These are phyloP conservation scores for Wickerhamiella azyma DNA, from an alignment of 805 yeast species.

Conservation along the genomic window DNA sequence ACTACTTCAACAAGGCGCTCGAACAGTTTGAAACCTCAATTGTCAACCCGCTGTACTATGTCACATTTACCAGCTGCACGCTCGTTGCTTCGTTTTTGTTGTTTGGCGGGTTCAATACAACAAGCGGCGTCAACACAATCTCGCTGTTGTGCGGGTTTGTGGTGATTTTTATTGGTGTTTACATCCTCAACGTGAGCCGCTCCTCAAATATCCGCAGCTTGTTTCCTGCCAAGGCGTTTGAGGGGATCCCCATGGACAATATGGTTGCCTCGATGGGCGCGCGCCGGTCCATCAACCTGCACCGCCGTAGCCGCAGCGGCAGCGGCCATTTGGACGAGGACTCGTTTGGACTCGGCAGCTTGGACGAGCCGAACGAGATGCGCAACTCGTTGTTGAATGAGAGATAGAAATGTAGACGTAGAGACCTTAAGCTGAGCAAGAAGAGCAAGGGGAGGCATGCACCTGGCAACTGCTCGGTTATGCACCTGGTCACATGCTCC, in stretches of 20 bases:
- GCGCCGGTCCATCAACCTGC: conserved; percentile 60
- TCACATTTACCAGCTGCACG: conserved; percentile 81
- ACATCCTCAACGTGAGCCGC: conserved; percentile 64
- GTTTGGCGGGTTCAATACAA: conserved; percentile 76
- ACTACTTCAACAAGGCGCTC: conserved; percentile 81
- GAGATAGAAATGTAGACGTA: neutral
- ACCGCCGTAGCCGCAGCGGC: conserved; percentile 25
- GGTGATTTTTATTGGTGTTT: conserved; percentile 79
- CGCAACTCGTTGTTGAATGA: neutral
- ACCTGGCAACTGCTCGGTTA: too few relatives aligned
- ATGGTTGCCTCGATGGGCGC: conserved; percentile 68
- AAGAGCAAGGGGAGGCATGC: too few relatives aligned
- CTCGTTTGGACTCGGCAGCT: conserved; percentile 24
- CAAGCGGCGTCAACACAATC: conserved; percentile 64
- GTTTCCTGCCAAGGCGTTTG: conserved; percentile 40
- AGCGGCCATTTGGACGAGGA: conserved; percentile 23
- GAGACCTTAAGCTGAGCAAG: too few relatives aligned
- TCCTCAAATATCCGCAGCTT: conserved; percentile 25
- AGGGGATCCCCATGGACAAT: conserved; percentile 68
- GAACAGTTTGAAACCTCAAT: conserved; percentile 89
- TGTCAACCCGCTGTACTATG: conserved; percentile 83
- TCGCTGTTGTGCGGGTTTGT: conserved; percentile 75
- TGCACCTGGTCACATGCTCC: too few relatives aligned
- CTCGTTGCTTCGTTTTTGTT: conserved; percentile 73
- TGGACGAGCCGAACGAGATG: conserved; percentile 20